Conservation (phyloP, 2,329 filamentous ascomycete genomes). For the Clonostachys sp. region DNA sequence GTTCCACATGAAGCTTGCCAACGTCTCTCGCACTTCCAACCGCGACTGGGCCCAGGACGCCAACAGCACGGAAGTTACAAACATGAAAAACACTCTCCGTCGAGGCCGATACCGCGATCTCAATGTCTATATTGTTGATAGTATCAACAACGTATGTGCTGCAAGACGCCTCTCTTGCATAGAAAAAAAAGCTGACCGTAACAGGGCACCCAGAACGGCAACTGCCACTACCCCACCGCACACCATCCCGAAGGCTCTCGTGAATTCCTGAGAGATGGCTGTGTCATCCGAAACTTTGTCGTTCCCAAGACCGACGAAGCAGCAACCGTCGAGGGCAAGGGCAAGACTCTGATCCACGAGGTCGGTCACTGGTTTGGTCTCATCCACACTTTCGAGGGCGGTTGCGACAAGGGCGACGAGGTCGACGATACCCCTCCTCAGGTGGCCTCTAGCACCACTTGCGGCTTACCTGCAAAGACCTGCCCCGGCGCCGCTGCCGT, state of each 20-base stretch:
- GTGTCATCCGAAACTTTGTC: constrained; percentile 22
- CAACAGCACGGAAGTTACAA: constrained; percentile 18
- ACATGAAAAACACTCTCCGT: constrained; percentile 38
- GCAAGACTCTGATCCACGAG: constrained; percentile 30
- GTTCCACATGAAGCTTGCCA: constrained; percentile 15
- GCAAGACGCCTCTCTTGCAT: too few species aligned
- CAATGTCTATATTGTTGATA: constrained; percentile 37
- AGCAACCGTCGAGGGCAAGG: constrained; percentile 1
- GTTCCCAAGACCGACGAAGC: too few species aligned
- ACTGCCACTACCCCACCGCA: constrained; percentile 38
- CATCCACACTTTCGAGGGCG: constrained; percentile 39
- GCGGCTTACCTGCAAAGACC: constrained; percentile 26
- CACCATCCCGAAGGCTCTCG: constrained; percentile 18
- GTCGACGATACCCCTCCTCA: constrained; percentile 35
- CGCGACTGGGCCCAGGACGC: constrained; percentile 13
- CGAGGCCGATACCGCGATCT: constrained; percentile 33
- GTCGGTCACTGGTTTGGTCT: constrained; percentile 43
- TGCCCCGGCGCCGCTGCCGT: constrained; percentile 22
- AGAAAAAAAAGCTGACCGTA: too few species aligned
- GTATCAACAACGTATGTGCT: constrained; percentile 12
- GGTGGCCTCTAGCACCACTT: constrained; percentile 21
- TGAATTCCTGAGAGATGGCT: constrained; percentile 30
- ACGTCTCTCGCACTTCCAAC: constrained; percentile 21
- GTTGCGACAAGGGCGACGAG: constrained; percentile 28
- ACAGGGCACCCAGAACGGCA: constrained; percentile 27